A percentile compares a stretch with the other conserved stretches of the same genome.
These are phyloP conservation scores for Fusarium pininemorale DNA, from an alignment of 2,329 filamentous ascomycete species.

Conservation along the genomic window DNA sequence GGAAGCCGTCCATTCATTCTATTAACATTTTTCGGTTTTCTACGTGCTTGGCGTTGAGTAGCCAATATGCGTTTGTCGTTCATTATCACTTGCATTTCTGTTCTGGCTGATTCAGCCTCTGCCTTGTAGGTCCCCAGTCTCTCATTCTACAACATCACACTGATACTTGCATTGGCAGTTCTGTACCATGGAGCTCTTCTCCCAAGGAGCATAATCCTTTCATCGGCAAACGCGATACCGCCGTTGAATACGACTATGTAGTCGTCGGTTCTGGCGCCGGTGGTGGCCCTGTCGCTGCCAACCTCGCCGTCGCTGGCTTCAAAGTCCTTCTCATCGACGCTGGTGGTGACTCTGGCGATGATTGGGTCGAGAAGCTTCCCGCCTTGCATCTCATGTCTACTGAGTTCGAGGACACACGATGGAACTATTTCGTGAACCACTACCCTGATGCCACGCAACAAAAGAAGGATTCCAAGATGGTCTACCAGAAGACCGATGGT, in stretches of 20 bases:
- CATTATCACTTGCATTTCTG: conserved; percentile 16
- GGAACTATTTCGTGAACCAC: conserved; percentile 71
- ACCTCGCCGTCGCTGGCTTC: conserved; percentile 65
- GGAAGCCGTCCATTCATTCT: background rate
- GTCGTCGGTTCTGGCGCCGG: conserved; percentile 67
- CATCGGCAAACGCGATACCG: conserved; percentile 5
- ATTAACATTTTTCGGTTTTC: background rate
- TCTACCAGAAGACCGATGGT: conserved; percentile 49
- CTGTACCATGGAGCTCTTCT: background rate
- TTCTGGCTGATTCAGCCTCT: conserved; percentile 16
- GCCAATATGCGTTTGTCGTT: conserved; percentile 28
- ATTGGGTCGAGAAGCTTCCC: conserved; percentile 41
- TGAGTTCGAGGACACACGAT: conserved; percentile 48
- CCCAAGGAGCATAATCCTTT: conserved; percentile 13
- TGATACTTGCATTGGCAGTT: background rate
- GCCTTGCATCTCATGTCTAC: conserved; percentile 41
- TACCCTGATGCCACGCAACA: conserved; percentile 59
- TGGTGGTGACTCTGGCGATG: conserved; percentile 61
- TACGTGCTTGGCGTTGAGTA: background rate
- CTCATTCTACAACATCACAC: background rate
- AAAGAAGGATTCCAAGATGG: conserved; percentile 61
- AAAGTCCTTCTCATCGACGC: conserved; percentile 68
- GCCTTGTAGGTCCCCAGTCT: background rate
- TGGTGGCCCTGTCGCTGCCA: conserved; percentile 63
- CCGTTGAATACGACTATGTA: conserved; percentile 63